A percentile compares a stretch with the other conserved stretches of the same genome.
Conservation (phyloP, 2,329 filamentous ascomycete genomes). For the Neospermospora avenae region DNA sequence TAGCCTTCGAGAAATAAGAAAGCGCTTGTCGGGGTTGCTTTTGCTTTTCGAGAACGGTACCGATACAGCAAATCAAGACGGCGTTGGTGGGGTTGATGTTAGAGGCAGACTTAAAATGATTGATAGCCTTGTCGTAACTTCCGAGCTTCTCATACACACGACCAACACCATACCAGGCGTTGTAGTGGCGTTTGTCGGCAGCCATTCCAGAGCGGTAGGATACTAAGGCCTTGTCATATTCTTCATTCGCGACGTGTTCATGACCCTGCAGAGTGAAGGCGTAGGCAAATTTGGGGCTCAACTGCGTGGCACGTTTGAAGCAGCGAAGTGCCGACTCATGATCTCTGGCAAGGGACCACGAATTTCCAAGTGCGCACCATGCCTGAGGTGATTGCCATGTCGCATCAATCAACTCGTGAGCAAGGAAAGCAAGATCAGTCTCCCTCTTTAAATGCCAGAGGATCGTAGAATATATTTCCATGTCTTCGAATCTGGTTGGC, state of each 20-base stretch:
- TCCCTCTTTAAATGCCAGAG: constrained; percentile 97
- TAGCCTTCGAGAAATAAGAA: constrained; percentile 76
- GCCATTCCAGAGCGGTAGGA: constrained; percentile 84
- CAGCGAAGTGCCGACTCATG: constrained; percentile 93
- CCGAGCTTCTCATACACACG: constrained; percentile 86
- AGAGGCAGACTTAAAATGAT: constrained; percentile 85
- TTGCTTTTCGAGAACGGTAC: constrained; percentile 83
- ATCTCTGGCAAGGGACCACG: constrained; percentile 86
- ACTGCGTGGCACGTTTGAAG: constrained; percentile 89
- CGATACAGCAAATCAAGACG: constrained; percentile 89
- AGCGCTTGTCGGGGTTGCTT: constrained; percentile 78
- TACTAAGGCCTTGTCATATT: constrained; percentile 89
- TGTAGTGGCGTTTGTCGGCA: constrained; percentile 88
- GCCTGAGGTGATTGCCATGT: constrained; percentile 89
- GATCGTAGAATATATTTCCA: constrained; percentile 98
- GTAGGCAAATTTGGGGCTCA: constrained; percentile 89
- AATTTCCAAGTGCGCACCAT: constrained; percentile 94
- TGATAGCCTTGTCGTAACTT: constrained; percentile 85
- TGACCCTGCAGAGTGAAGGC: constrained; percentile 95
- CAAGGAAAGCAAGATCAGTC: constrained; percentile 85
- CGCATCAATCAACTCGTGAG: constrained; percentile 83
- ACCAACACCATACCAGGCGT: constrained; percentile 92
- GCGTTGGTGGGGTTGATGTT: constrained; percentile 92
- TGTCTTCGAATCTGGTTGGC: constrained; percentile 82
- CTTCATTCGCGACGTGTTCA: constrained; percentile 92